Percentiles rank a stretch among this genome's conserved stretches.
Evolutionary conservation across 2,329 filamentous ascomycete species (phyloP).

Genomic region (Sporothrix luriei): DNA sequence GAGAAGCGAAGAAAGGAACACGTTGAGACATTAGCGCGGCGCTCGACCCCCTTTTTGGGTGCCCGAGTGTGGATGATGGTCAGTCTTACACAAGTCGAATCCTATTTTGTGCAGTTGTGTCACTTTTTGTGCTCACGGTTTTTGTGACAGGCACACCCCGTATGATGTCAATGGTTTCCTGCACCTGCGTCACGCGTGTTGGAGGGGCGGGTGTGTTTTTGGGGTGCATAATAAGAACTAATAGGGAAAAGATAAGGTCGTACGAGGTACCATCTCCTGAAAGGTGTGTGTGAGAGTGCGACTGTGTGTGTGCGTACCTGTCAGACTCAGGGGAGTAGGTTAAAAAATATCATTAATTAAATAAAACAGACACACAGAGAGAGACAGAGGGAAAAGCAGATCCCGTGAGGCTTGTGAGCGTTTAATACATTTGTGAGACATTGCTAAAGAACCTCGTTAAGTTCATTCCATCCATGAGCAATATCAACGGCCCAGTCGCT

Average conservation of each 20-base stretch:
- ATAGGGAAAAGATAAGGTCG: background rate
- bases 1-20: background rate
- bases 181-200: background rate
- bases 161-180: background rate
- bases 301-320: background rate
- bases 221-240: no score
- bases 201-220: background rate
- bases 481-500: no score
- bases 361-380: background rate
- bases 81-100: background rate
- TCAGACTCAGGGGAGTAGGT: background rate
- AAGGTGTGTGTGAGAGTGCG: constrained; percentile 2
- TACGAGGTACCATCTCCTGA: background rate
- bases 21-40: constrained; percentile 14
- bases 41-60: constrained; percentile 11
- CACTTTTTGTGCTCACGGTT: background rate
- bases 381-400: background rate
- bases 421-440: no score
- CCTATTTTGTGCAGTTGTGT: background rate
- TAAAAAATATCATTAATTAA: background rate
- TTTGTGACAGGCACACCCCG: background rate
- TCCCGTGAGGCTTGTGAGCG: no score
- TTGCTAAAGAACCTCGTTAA: no score
- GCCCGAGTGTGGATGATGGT: background rate
- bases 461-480: constrained; percentile 9